Evolutionary conservation across 257 asterid species (phyloP), one percentile per base, ranked within the genome.

Genomic region (Cinchona pubescens): DNA sequence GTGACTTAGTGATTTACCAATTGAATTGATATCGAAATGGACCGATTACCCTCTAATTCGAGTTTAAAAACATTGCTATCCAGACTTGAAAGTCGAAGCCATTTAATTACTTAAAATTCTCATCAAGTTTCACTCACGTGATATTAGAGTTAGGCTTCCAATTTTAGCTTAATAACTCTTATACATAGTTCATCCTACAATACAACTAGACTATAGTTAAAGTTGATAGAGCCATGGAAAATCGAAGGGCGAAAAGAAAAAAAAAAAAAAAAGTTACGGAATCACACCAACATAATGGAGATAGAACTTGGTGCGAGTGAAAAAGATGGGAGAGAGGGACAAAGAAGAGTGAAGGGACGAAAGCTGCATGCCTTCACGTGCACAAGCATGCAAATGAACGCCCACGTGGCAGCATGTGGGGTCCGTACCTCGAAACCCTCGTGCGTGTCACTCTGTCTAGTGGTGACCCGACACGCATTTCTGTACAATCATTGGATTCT

Each of bases 401-500:
- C 75, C 67, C 69, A 75, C 80, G 80, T 71, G 82, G 80, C 60
- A 40, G 60, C 27, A 78, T 10, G 71, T 40, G 60, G 62, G 79
- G 12, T 66, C 67, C 74, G 40, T 32, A 43, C 46, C 49, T 19
- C 46, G 65, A 42, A n/a, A 34, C 76, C 53, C 79, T 79, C 84
- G 84, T 83, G 80, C 80, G 83, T 71, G 81, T 60, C 86, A 51
- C 73, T 32, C 40, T 80, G 82, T 76, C 76, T 37, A 38, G 62
- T 69, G 53, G 49, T 76, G 73, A 68, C 77, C 80, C 80, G 81
- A 82, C 85, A 82, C 74, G 56, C 82, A 38, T 48, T 46, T 78
- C 43, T 71, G 73, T 65, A 78, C 75, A 82, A 78, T 82, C 82
- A 82, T 78, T 82, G 85, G 85, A 82, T 82, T 69, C 82, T 74